These are phyloP conservation scores for Lipomyces japonicus DNA, from an alignment of 805 yeast genomes.

Conservation along the genomic window DNA sequence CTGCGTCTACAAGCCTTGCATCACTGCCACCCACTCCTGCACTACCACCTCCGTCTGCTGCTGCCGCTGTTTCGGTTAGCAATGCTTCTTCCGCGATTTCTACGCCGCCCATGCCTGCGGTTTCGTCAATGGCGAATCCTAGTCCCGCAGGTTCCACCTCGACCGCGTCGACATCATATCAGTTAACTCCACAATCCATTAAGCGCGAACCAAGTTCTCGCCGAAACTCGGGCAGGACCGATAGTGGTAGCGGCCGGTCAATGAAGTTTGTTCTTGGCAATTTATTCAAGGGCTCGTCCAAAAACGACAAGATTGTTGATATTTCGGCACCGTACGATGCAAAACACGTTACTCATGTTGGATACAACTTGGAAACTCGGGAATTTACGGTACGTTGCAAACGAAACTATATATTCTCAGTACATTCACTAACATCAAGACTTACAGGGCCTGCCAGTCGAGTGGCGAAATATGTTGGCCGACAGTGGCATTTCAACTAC, in stretches of 20 bases:
- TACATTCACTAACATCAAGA: background rate
- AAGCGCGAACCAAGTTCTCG: conserved; percentile 1
- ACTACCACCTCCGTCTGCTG: background rate
- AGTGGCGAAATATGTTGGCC: conserved; percentile 71
- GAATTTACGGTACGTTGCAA: conserved; percentile 46
- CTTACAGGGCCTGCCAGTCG: conserved; percentile 66
- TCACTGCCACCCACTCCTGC: background rate
- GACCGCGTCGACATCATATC: background rate
- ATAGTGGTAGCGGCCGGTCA: conserved; percentile 12
- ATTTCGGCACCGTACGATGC: conserved; percentile 92
- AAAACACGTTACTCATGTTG: conserved; percentile 85
- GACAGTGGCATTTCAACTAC: conserved; percentile 74
- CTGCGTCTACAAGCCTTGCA: background rate
- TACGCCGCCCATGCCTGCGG: background rate
- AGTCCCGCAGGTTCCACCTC: background rate
- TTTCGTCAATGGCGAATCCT: background rate
- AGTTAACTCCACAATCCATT: background rate
- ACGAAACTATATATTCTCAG: background rate
- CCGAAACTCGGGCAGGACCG: conserved; percentile 6
- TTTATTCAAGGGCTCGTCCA: conserved; percentile 16
- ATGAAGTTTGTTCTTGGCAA: conserved; percentile 10
- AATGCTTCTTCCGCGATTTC: too few species aligned
- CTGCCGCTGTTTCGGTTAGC: too few species aligned
- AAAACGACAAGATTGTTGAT: conserved; percentile 29
- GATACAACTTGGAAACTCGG: conserved; percentile 68